Percentiles rank a stretch among this genome's conserved stretches.
Evolutionary conservation across 192 early-diverging fungal species (phyloP).

Genomic region (Coemansia nantahalensis): DNA sequence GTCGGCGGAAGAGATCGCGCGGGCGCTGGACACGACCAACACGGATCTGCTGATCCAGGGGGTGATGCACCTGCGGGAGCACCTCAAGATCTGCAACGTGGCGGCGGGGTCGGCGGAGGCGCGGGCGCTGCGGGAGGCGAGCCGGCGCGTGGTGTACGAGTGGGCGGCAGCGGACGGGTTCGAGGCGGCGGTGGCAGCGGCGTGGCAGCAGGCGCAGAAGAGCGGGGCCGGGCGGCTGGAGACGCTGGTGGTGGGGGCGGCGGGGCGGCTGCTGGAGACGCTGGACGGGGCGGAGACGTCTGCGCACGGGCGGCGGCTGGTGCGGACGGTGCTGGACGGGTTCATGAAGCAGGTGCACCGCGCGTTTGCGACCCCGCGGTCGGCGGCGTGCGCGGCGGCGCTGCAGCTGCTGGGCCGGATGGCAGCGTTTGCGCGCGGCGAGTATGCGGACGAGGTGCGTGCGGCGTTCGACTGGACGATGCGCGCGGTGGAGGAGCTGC

Average conservation of each 20-base stretch:
- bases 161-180: conserved; percentile 43
- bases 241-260: conserved; percentile 18
- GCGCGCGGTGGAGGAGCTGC: conserved; percentile 16
- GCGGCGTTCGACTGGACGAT: conserved; percentile 45
- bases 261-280: conserved; percentile 18
- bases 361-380: conserved; percentile 32
- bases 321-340: conserved; percentile 23
- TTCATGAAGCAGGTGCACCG: conserved; percentile 31
- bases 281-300: conserved; percentile 22
- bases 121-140: conserved; percentile 21
- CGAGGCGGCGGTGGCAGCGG: conserved; percentile 4
- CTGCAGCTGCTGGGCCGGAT: conserved; percentile 37
- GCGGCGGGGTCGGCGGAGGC: conserved; percentile 2
- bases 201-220: conserved; percentile 31
- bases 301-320: conserved; percentile 20
- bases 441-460: conserved; percentile 31
- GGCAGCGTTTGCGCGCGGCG: conserved; percentile 32
- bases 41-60: conserved; percentile 48
- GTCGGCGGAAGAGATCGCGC: conserved; percentile 27
- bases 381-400: conserved; percentile 26
- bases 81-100: conserved; percentile 42
- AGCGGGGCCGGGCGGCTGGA: conserved; percentile 25
- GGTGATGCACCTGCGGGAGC: conserved; percentile 46
- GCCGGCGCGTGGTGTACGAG: conserved; percentile 38
- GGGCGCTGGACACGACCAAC: conserved; percentile 25